Base-by-base conservation (phyloP, 805 yeast species). In the Lipomyces kockii region DNA sequence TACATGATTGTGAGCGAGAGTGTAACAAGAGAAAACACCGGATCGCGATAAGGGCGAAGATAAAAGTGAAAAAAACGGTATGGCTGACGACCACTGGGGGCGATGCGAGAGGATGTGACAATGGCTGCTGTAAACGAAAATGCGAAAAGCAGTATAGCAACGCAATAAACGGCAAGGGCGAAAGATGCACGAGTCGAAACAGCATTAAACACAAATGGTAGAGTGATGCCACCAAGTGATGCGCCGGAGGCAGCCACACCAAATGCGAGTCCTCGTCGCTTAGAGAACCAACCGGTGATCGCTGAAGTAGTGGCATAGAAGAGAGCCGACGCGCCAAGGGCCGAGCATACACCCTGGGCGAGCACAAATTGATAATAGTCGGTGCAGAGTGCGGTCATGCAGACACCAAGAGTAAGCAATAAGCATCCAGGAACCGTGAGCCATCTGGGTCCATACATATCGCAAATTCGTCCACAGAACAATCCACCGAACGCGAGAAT, bases 241-340 rank as follows among this genome's bases (percentile, higher is more conserved):
- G 87, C 85, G 14, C 88, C 88, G 6, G 82, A 73, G 0, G 86
- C 83, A 0, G 84, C 83, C 6, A 83, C 69, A 2, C 85, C 84
- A 35, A 81, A 78, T 8, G 85, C 86, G 35, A 81, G 74, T 8
- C 82, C 85, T 32, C 87, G 76, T 61, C 76, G 80, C 57, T 68
- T 77, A 49, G 77, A 68, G 72, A 84, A 85, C 78, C 84, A 84
- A 43, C 83, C 84, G 0, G 85, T 77, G 20, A 83, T 76, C 8
- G 81, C 77, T 3, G 85, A 80, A 25, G 85, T 76, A 57, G 84
- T 76, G 5, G 85, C 80, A 5, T 82, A 76, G 76, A 84, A 82
- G 34, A 82, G 76, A 64, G 83, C 66, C 1, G 83, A 78, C 5
- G 80, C 75, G 1, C 85, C 85, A 2, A 84, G 63, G 0, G 86